Base-by-base conservation (phyloP, 768 basidiomycete genomes). In the Cystoderma amianthinum region DNA sequence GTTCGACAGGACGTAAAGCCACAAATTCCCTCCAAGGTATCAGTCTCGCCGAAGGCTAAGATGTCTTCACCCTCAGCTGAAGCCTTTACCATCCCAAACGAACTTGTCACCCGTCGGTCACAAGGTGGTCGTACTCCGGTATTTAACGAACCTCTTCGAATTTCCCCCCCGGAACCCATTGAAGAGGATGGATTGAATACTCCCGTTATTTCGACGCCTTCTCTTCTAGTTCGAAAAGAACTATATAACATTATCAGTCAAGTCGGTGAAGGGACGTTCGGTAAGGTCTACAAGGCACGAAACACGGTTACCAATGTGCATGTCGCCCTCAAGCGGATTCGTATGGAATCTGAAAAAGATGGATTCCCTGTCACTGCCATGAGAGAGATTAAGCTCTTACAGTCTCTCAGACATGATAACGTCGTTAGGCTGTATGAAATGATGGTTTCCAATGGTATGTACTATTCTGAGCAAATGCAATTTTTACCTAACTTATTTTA, bases 301-400 rank as follows among this genome's bases (percentile, higher is more conserved):
- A 93, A 95, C 49, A 80, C 75, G 7, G 68, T 82, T 36, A 84
- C 79, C n/a, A 83, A 80, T 25, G 58, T 72, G 10, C 68, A 83
- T 46, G 93, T 97, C 28, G 96, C 96, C 13, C 64, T 99, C 48
- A 99, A 99, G 69, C 78, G 93, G 40, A 97, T 99, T 55, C 77
- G 94, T 32, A 96, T 99, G 94, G 96, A 99, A 59, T 76, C 86
- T 4, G 96, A 99, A 64, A 81, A 78, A 53, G 96, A 99, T 57
- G 96, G 96, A 0, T 99, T 99, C 61, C 96, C 96, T 11, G 91
- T 99, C 5, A 99, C 96, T 20, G 93, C 96, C 1, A 95, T 98
- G 85, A 78, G 96, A 37, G 96, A 99, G 64, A 97, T 99, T 63
- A 99, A 98, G 57, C 77, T 99, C 30, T 64, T 99, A 22, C 96